Percentiles rank a stretch among this genome's conserved stretches.
phyloP scores from a whole-genome alignment of 2,329 filamentous ascomycete species.

The Colletotrichum incanum region DNA sequence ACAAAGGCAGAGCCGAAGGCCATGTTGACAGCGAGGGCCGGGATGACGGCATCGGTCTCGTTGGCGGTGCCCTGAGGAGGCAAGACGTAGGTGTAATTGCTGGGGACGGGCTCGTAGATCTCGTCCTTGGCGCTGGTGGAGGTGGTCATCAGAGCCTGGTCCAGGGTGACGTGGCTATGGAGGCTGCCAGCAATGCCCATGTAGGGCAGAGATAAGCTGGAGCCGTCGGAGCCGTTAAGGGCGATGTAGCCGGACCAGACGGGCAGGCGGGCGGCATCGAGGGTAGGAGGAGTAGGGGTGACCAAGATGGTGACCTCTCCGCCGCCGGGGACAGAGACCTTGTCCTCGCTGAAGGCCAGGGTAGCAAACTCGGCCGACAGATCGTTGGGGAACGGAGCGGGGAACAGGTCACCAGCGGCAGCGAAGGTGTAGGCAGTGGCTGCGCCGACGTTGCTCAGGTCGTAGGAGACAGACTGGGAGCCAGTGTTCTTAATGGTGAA shows the following conservation, averaged over 20 bases:
- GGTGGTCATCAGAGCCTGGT: constrained; percentile 53
- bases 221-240: constrained; percentile 58
- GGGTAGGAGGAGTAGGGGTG: constrained; percentile 57
- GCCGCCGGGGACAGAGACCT: constrained; percentile 60
- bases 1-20: constrained; percentile 63
- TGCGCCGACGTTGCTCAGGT: constrained; percentile 65
- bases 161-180: constrained; percentile 55
- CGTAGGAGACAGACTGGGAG: constrained; percentile 63
- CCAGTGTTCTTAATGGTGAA: constrained; percentile 72
- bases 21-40: constrained; percentile 58
- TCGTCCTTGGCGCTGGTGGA: constrained; percentile 51
- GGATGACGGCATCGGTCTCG: constrained; percentile 52
- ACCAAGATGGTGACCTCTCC: constrained; percentile 64
- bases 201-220: constrained; percentile 58
- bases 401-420: constrained; percentile 51
- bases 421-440: constrained; percentile 69
- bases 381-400: constrained; percentile 63
- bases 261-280: constrained; percentile 55
- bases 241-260: constrained; percentile 61
- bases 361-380: constrained; percentile 59
- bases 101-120: constrained; percentile 46
- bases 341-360: constrained; percentile 58
- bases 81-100: constrained; percentile 59
- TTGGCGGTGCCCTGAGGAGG: constrained; percentile 57
- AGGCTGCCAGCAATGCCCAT: constrained; percentile 57